Conservation (phyloP, 208 protist species). For the Vickermania ingenoplastis region DNA sequence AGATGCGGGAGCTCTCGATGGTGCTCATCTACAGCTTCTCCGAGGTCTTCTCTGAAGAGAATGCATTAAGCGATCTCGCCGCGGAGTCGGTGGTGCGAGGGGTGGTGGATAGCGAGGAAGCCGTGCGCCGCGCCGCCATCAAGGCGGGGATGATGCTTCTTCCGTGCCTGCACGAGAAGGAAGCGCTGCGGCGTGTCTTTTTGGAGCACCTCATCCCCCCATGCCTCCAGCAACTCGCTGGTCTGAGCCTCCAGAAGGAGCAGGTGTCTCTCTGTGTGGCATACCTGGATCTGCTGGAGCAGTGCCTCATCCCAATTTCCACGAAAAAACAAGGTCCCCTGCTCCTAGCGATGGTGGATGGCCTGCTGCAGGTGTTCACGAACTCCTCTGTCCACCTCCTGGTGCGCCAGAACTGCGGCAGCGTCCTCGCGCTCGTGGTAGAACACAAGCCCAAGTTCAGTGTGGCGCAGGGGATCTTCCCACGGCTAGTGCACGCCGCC, state of each 20-base stretch:
- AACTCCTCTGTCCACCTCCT: conserved; percentile 21
- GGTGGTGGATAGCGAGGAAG: conserved; percentile 37
- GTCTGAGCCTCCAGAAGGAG: conserved; percentile 14
- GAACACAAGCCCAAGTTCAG: conserved; percentile 60
- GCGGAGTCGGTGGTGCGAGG: conserved; percentile 55
- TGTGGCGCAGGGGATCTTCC: conserved; percentile 28
- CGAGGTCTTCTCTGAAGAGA: conserved; percentile 44
- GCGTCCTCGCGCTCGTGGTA: conserved; percentile 37
- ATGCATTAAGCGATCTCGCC: conserved; percentile 16
- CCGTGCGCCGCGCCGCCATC: conserved; percentile 50
- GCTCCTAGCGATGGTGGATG: conserved; percentile 19
- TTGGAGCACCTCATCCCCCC: conserved; percentile 28
- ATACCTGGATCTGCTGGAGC: conserved; percentile 61
- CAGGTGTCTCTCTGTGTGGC: conserved; percentile 40
- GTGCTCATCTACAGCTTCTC: conserved; percentile 68
- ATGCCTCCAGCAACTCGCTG: conserved; percentile 25
- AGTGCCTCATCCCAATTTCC: conserved; percentile 31
- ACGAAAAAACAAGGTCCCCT: conserved; percentile 35
- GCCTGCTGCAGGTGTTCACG: conserved; percentile 26
- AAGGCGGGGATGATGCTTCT: conserved; percentile 53
- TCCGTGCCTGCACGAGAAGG: conserved; percentile 22
- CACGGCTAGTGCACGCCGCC: conserved; percentile 43
- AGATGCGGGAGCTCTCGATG: conserved; percentile 82
- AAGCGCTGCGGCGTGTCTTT: conserved; percentile 26
- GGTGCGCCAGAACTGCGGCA: conserved; percentile 44